Evolutionary conservation across 2,329 filamentous ascomycete species (phyloP).

Genomic region (Passalora sequoiae): DNA sequence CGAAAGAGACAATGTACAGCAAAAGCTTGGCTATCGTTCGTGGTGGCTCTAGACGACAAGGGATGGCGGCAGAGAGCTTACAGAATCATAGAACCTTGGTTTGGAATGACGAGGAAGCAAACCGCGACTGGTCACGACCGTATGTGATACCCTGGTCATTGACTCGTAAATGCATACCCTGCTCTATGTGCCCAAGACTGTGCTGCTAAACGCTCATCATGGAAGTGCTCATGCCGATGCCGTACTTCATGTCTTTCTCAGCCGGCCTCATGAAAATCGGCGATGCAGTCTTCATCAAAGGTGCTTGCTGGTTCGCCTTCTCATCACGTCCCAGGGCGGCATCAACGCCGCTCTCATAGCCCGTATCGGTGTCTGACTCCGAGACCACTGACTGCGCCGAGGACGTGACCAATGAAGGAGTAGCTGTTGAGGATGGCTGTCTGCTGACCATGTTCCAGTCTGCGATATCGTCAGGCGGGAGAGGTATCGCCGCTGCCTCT

Average conservation of each 20-base stretch:
- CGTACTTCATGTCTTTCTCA: constrained; percentile 12
- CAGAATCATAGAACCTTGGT: too few relatives aligned
- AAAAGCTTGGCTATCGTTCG: too few relatives aligned
- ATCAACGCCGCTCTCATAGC: constrained; percentile 2
- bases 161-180: too few relatives aligned
- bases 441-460: constrained; percentile 16
- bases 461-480: constrained; percentile 17
- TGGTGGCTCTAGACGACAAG: too few relatives aligned
- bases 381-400: constrained; percentile 17
- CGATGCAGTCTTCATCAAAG: constrained; percentile 28
- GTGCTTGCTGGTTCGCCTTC: constrained; percentile 17
- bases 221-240: constrained; percentile 11
- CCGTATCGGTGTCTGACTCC: constrained; percentile 16
- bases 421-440: constrained; percentile 9
- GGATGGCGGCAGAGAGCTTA: too few relatives aligned
- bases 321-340: background rate
- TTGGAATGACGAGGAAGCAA: too few relatives aligned
- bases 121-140: too few relatives aligned
- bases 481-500: constrained; percentile 15
- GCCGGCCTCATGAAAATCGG: constrained; percentile 4
- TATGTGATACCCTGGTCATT: too few relatives aligned
- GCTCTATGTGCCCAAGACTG: too few relatives aligned
- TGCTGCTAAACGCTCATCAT: constrained; percentile 16
- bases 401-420: constrained; percentile 17
- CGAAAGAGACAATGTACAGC: too few relatives aligned